Base-by-base conservation (phyloP, 345 rosid genomes). In the Microthlaspi erraticum region DNA sequence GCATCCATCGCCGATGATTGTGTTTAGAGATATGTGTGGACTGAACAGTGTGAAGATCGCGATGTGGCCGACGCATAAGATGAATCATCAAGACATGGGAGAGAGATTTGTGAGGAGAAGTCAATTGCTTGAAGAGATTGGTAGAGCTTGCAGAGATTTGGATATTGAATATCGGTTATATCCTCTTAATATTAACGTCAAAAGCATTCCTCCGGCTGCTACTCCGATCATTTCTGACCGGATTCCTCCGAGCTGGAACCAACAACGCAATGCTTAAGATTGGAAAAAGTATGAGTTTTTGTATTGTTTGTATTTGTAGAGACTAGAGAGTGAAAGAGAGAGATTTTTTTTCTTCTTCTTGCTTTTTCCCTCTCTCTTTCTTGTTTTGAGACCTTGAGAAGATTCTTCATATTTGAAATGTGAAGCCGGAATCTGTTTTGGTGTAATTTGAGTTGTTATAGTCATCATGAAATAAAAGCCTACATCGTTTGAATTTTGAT, bases 21-120 rank as follows among this genome's bases (percentile, higher is more conserved):
- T 91, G 37, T 57, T 83, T 9, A 88, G 78, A 80, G 93, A 93
- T 14, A 64, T 88, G 56, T 84, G 71, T 66, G 89, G 78, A 19
- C 56, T 90, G 72, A 86, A 85, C 58, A 77, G 71, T 65, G 74
- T 90, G 52, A 87, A 68, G 81, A 67, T 90, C 4, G 90, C 91
- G 1, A 68, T 90, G 65, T 88, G 97, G 97, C 75, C 83, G 2
- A 61, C 83, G 5, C 97, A 90, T 65, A 81, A 60, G 68, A 90
- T 90, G 77, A 93, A 93, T 77, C 88, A 82, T 75, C 98, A 90
- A 52, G 82, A 90, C 83, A 86, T 87, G 86, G 92, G 87, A 12
- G 93, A 84, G 68, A 86, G 82, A 74, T 90, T 20, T 68, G 42
- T 17, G 1, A 83, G 98, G 67, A 83, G 98, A 74, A 64, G 86